Conservation (phyloP, 345 rosid genomes). For the Hevea brasiliensis region DNA sequence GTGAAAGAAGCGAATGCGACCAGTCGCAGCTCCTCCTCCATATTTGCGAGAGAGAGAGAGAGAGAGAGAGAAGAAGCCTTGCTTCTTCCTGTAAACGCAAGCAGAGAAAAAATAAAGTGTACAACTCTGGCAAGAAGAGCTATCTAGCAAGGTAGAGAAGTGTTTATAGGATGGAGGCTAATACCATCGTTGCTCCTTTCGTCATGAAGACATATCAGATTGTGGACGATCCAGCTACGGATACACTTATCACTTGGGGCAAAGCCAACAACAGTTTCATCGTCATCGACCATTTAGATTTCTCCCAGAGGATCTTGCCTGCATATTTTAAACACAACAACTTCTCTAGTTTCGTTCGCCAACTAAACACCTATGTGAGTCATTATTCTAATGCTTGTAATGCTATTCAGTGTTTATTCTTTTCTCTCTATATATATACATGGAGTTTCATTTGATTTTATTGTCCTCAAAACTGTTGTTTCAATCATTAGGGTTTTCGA, state of each 20-base stretch:
- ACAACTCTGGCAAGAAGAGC: no score
- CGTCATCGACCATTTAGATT: slow-evolving; percentile 29
- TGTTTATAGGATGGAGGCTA: slow-evolving; percentile 43
- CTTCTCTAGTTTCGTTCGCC: slow-evolving; percentile 36
- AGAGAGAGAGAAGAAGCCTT: no score
- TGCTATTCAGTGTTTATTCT: no score
- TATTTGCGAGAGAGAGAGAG: no score
- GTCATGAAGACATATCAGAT: slow-evolving; percentile 34
- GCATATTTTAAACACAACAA: slow-evolving; percentile 34
- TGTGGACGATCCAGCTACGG: slow-evolving; percentile 27
- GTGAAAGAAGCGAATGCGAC: not conserved
- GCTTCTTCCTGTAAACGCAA: not conserved
- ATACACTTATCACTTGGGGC: slow-evolving; percentile 26
- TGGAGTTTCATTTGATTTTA: no score
- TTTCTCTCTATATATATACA: no score
- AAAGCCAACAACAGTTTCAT: slow-evolving; percentile 30
- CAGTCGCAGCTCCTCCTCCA: not conserved
- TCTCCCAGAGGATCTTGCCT: slow-evolving; percentile 28
- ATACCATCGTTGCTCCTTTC: slow-evolving; percentile 31
- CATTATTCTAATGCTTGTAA: no score
- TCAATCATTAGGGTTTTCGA: slow-evolving; percentile 23
- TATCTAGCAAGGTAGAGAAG: no score
- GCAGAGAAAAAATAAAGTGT: not conserved
- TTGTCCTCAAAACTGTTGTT: not conserved
- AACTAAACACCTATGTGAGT: slow-evolving; percentile 32